phyloP scores from a whole-genome alignment of 1,284 basidiomycete species.

The Salmacisia buchloeana region DNA sequence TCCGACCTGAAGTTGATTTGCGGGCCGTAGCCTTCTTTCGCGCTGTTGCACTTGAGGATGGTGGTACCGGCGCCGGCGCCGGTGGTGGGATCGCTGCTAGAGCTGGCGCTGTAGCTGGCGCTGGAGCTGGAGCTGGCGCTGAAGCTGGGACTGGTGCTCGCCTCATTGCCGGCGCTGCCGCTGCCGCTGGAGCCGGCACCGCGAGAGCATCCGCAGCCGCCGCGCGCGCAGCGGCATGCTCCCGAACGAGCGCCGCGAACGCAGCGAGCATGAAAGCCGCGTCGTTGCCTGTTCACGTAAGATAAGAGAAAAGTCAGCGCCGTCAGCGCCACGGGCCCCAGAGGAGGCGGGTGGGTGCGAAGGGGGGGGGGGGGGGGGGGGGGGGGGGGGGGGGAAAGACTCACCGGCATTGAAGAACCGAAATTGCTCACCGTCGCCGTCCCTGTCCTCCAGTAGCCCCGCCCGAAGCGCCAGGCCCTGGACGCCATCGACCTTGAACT shows the following conservation, averaged over 20 bases:
- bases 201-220: no score
- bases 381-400: background rate
- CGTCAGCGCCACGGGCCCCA: background rate
- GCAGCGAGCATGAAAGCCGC: conserved; percentile 1
- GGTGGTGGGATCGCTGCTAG: no score
- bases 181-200: background rate
- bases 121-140: background rate
- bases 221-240: no score
- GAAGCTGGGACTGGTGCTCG: background rate
- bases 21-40: no score
- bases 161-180: background rate
- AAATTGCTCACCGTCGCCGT: background rate
- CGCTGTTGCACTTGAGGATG: no score
- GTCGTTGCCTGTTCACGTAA: background rate
- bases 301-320: background rate
- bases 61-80: no score
- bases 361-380: background rate
- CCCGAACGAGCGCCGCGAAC: background rate
- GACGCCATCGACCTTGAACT: background rate
- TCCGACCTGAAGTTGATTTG: no score
- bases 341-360: background rate
- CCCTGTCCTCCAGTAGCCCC: background rate
- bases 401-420: background rate
- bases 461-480: background rate
- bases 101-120: background rate